phyloP scores from a whole-genome alignment of 495 filamentous ascomycete genomes.

The Schizothecium vesticola region DNA sequence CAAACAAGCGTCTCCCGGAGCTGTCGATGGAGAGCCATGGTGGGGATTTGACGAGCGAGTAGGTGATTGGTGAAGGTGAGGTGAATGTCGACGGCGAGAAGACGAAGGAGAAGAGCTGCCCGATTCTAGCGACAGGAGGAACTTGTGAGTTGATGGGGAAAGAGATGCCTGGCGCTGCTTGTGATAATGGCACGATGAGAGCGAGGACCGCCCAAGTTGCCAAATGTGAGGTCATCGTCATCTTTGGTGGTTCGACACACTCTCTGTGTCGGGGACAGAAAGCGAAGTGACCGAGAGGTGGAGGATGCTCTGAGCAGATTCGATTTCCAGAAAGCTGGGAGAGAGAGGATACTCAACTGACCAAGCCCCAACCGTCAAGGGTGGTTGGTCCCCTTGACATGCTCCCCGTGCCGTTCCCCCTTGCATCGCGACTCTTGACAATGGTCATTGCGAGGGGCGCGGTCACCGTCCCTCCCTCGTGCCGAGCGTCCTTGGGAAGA shows the following conservation, averaged over 20 bases:
- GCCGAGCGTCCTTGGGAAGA: background rate
- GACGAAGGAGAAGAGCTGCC: constrained; percentile 57
- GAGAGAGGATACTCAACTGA: constrained; percentile 2
- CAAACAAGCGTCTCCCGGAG: constrained; percentile 54
- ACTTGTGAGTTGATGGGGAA: constrained; percentile 75
- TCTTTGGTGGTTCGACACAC: background rate
- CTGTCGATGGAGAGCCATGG: constrained; percentile 67
- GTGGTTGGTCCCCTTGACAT: constrained; percentile 6
- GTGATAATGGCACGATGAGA: constrained; percentile 19
- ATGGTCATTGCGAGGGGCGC: constrained; percentile 5
- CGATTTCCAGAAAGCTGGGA: background rate
- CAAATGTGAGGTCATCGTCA: constrained; percentile 18
- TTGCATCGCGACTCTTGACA: constrained; percentile 12
- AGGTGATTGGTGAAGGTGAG: constrained; percentile 49
- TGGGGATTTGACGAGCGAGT: constrained; percentile 57
- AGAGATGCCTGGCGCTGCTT: constrained; percentile 46
- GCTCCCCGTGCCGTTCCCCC: constrained; percentile 7
- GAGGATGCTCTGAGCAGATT: constrained; percentile 1
- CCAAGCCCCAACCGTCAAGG: constrained; percentile 15
- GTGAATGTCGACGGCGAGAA: constrained; percentile 66
- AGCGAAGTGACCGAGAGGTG: background rate
- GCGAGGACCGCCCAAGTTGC: constrained; percentile 13
- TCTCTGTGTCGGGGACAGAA: background rate
- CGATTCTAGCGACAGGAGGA: constrained; percentile 65
- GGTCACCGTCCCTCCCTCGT: background rate